Evolutionary conservation across 2,329 filamentous ascomycete genomes (phyloP).

Genomic region (Rutstroemia sp.): DNA sequence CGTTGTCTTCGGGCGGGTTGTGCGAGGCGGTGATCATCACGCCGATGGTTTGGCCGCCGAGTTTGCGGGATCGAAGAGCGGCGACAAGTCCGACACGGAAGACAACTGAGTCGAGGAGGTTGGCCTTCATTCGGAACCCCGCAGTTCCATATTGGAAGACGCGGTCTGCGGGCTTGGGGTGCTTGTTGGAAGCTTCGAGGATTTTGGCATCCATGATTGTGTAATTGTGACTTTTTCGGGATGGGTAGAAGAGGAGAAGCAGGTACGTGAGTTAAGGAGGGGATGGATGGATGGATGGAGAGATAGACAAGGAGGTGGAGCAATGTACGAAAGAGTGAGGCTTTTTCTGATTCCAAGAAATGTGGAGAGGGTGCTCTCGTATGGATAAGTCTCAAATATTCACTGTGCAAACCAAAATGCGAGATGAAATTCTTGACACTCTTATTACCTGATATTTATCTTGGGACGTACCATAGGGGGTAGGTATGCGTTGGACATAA

Average conservation of each 20-base stretch:
- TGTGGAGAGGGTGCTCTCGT: neutral
- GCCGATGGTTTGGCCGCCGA: conserved; percentile 84
- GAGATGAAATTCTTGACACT: neutral
- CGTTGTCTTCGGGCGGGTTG: conserved; percentile 85
- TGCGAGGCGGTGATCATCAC: conserved; percentile 95
- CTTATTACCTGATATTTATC: neutral
- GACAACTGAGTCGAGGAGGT: conserved; percentile 83
- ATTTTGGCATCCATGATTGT: conserved; percentile 43
- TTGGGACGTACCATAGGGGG: neutral
- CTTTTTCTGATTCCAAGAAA: neutral
- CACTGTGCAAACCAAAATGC: neutral
- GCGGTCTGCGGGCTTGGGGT: conserved; percentile 48
- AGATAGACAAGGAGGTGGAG: neutral
- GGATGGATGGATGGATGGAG: neutral
- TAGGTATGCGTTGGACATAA: conserved; percentile 9
- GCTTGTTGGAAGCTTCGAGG: conserved; percentile 53
- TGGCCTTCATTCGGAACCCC: conserved; percentile 62
- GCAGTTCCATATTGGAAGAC: conserved; percentile 60
- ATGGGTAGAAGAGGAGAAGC: neutral
- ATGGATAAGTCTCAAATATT: too few relatives aligned
- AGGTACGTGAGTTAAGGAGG: too few relatives aligned
- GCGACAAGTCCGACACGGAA: conserved; percentile 89
- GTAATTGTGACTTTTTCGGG: conserved; percentile 9
- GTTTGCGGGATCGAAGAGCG: conserved; percentile 79
- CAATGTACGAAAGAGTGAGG: neutral